Conservation (phyloP, 371 early-diverging fungal genomes). For the Mortierella sp. region DNA sequence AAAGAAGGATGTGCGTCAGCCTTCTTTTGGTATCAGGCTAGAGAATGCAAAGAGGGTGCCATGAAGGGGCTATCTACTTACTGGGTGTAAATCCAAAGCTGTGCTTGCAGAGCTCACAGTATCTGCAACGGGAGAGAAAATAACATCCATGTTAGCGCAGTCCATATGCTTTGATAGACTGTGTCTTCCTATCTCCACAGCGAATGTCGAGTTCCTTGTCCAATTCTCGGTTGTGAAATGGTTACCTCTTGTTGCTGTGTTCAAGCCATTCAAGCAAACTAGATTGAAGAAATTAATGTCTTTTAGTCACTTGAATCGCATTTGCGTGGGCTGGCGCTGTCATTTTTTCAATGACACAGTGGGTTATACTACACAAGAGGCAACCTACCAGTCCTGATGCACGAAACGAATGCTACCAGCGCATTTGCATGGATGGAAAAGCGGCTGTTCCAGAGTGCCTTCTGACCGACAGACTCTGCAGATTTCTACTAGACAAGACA, state of each 20-base stretch:
- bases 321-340: too few relatives aligned
- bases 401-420: conserved; percentile 91
- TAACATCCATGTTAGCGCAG: background rate
- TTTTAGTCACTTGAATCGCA: too few relatives aligned
- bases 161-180: too few relatives aligned
- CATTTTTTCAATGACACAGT: conserved; percentile 4
- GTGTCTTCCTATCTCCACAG: too few relatives aligned
- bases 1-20: background rate
- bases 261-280: conserved; percentile 88
- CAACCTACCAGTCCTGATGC: conserved; percentile 84
- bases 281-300: too few relatives aligned
- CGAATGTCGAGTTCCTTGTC: background rate
- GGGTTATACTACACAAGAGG: conserved; percentile 8
- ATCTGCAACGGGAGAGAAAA: conserved; percentile 49
- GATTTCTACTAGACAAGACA: conserved; percentile 60
- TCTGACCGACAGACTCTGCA: conserved; percentile 93
- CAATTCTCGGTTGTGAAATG: background rate
- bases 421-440: conserved; percentile 94
- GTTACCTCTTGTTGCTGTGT: conserved; percentile 81
- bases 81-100: conserved; percentile 85
- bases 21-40: background rate
- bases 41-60: background rate
- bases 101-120: conserved; percentile 93
- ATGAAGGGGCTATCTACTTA: conserved; percentile 46
- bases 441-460: conserved; percentile 79